These are phyloP conservation scores for Corrigiola litoralis DNA, from an alignment of 179 eudicot species.

Conservation along the genomic window DNA sequence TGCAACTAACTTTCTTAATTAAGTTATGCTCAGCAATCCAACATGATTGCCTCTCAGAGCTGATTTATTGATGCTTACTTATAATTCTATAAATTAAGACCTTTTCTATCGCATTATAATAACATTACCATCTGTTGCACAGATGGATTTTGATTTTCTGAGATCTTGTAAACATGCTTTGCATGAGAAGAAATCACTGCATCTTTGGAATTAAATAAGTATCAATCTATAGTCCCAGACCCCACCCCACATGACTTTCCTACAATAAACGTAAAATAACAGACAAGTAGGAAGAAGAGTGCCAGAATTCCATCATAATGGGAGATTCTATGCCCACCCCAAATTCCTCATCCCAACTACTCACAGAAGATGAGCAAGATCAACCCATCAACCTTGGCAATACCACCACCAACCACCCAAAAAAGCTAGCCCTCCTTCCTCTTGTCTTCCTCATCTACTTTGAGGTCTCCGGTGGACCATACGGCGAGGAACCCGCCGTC, in stretches of 20 bases:
- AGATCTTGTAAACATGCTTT: no score
- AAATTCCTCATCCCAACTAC: background rate
- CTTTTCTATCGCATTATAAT: background rate
- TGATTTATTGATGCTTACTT: background rate
- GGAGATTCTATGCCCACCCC: background rate
- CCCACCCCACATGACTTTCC: background rate
- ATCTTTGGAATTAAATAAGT: background rate
- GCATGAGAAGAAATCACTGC: background rate
- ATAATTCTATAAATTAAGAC: background rate
- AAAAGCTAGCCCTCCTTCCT: slow-evolving; percentile 25
- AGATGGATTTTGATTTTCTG: no score
- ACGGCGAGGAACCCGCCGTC: slow-evolving; percentile 30
- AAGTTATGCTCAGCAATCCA: background rate
- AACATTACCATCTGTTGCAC: background rate
- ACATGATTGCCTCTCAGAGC: background rate
- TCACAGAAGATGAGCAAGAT: slow-evolving; percentile 1
- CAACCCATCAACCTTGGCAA: background rate
- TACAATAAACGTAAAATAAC: background rate
- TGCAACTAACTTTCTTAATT: background rate
- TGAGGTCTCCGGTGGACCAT: slow-evolving; percentile 35
- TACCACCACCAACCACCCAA: background rate
- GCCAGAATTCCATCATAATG: background rate
- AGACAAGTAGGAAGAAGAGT: background rate
- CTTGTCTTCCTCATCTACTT: slow-evolving; percentile 34
- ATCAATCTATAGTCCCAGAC: background rate